Evolutionary conservation across 2,329 filamentous ascomycete species (phyloP).

Genomic region (Calonectria ilicicola): DNA sequence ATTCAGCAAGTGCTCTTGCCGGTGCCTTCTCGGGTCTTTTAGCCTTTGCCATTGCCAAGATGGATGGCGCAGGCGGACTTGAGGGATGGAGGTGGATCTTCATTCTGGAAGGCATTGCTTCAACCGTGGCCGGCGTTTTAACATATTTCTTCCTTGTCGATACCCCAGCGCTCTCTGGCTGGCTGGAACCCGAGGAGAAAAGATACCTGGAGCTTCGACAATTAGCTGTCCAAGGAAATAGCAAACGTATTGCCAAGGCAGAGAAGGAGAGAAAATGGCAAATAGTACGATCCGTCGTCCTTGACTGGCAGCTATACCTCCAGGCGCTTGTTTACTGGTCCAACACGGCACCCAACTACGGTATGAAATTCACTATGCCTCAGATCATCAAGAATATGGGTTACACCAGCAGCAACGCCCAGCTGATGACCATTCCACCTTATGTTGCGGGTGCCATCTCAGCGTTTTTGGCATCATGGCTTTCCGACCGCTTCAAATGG

Average conservation of each 20-base stretch:
- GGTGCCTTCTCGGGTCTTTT: slow-evolving; percentile 8
- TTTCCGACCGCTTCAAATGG: slow-evolving; percentile 47
- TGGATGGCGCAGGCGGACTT: neutral
- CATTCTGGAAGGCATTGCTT: neutral
- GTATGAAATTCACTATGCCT: slow-evolving; percentile 48
- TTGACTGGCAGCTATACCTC: slow-evolving; percentile 57
- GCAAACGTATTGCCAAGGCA: neutral
- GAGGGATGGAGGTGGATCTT: slow-evolving; percentile 10
- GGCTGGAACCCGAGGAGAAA: neutral
- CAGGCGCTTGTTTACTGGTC: slow-evolving; percentile 55
- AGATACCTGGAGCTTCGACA: neutral
- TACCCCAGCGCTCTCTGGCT: neutral
- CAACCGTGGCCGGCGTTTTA: neutral
- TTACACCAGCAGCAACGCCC: slow-evolving; percentile 46
- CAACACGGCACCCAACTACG: slow-evolving; percentile 49
- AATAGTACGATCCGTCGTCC: slow-evolving; percentile 5
- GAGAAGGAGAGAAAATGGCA: neutral
- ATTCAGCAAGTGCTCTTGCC: neutral
- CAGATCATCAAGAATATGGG: slow-evolving; percentile 55
- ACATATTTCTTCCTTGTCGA: neutral
- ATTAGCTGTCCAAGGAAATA: neutral
- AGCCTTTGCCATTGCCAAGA: slow-evolving; percentile 3
- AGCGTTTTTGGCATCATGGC: slow-evolving; percentile 39
- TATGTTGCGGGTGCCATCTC: slow-evolving; percentile 43
- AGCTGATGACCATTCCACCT: slow-evolving; percentile 49